These are phyloP conservation scores for Cryptosporidium muris DNA, from an alignment of 169 alveolate genomes.

Conservation along the genomic window DNA sequence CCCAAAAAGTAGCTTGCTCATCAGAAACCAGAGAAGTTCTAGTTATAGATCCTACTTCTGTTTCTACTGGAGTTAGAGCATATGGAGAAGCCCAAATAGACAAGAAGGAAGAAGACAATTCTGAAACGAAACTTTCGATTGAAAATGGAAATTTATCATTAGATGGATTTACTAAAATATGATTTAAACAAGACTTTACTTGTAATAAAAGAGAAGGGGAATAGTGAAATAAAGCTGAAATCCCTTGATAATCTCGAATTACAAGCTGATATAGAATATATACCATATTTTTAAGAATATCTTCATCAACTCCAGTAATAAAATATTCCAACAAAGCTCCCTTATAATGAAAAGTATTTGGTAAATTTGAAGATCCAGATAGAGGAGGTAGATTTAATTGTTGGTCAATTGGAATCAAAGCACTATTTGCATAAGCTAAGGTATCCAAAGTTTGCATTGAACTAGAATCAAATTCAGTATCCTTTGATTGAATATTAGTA, in stretches of 20 bases:
- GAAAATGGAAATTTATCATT: conserved; percentile 55
- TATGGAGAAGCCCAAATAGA: conserved; percentile 34
- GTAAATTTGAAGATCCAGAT: neutral
- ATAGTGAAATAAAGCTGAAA: conserved; percentile 14
- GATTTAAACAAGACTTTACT: conserved; percentile 21
- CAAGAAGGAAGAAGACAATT: conserved; percentile 18
- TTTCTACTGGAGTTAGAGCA: conserved; percentile 16
- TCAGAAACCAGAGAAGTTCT: conserved; percentile 29
- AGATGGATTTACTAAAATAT: conserved; percentile 25
- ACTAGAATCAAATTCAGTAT: neutral
- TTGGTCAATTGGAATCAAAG: conserved; percentile 33
- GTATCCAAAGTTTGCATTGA: conserved; percentile 28
- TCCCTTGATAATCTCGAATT: conserved; percentile 26
- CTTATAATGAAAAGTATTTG: conserved; percentile 4
- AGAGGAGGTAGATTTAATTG: conserved; percentile 33
- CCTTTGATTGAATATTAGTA: neutral
- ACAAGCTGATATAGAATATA: conserved; percentile 30
- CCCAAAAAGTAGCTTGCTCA: conserved; percentile 64
- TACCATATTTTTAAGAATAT: conserved; percentile 1
- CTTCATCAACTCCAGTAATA: conserved; percentile 55
- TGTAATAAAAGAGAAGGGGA: conserved; percentile 55
- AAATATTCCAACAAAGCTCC: conserved; percentile 22
- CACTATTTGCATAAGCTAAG: conserved; percentile 28
- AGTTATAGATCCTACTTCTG: conserved; percentile 4
- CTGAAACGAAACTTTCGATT: conserved; percentile 14